A percentile compares a stretch with the other conserved stretches of the same genome.
These are phyloP conservation scores for Thinopyrum elongatum DNA, from an alignment of 176 grass and related monocot species.

Conservation along the genomic window DNA sequence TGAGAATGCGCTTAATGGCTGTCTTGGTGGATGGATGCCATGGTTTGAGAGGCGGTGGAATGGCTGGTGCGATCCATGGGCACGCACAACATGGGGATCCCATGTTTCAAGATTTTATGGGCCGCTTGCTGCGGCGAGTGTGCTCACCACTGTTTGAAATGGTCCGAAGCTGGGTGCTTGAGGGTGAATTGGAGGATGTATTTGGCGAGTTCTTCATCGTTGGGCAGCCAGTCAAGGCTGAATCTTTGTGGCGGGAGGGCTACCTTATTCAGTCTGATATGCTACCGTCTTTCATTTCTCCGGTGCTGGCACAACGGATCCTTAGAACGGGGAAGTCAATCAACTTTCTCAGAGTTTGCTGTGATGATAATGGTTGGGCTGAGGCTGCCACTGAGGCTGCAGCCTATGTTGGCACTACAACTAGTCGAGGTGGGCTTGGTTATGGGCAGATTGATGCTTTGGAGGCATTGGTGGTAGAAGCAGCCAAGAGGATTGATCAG, in stretches of 20 bases:
- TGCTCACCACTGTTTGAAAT: slow-evolving; percentile 98
- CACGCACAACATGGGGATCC: slow-evolving; percentile 90
- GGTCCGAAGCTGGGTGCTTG: slow-evolving; percentile 82
- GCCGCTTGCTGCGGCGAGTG: slow-evolving; percentile 58
- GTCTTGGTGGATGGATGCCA: slow-evolving; percentile 75
- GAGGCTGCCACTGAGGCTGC: slow-evolving; percentile 64
- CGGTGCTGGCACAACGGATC: slow-evolving; percentile 69
- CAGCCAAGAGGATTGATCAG: slow-evolving; percentile 75
- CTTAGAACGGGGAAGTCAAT: slow-evolving; percentile 93
- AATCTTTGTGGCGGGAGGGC: slow-evolving; percentile 85
- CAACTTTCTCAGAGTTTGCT: slow-evolving; percentile 90
- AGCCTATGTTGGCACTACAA: slow-evolving; percentile 82
- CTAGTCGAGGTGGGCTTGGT: slow-evolving; percentile 71
- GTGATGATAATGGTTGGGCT: slow-evolving; percentile 89
- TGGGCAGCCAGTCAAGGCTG: slow-evolving; percentile 77
- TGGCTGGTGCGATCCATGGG: slow-evolving; percentile 79
- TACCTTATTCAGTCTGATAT: slow-evolving; percentile 82
- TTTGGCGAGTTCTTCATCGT: slow-evolving; percentile 92
- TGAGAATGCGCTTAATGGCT: slow-evolving; percentile 88
- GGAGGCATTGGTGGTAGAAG: slow-evolving; percentile 83
- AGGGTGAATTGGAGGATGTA: slow-evolving; percentile 86
- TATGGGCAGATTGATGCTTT: slow-evolving; percentile 91
- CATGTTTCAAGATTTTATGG: slow-evolving; percentile 88
- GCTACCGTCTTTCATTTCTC: slow-evolving; percentile 92
- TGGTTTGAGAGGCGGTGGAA: slow-evolving; percentile 70